phyloP scores from a whole-genome alignment of 2,329 filamentous ascomycete genomes.

The Bipolaris bicolor region DNA sequence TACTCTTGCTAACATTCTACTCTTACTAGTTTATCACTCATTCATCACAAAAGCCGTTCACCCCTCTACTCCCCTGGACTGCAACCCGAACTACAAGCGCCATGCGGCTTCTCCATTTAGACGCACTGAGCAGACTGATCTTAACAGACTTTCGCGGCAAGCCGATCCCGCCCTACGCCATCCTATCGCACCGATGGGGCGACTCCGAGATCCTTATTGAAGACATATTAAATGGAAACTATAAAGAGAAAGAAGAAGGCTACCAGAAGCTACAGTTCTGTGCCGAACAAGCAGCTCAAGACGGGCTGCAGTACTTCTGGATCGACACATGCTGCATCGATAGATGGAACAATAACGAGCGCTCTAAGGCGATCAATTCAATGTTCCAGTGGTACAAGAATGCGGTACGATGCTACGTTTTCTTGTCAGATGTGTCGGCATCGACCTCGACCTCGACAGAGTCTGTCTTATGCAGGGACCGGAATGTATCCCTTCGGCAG shows the following conservation, averaged over 20 bases:
- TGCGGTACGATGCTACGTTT: constrained; percentile 27
- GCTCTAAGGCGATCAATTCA: background rate
- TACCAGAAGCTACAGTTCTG: background rate
- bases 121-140: background rate
- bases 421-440: constrained; percentile 8
- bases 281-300: background rate
- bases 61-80: background rate
- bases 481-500: background rate
- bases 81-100: background rate
- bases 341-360: background rate
- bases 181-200: constrained; percentile 43
- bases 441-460: background rate
- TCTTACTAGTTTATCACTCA: background rate
- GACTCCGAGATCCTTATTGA: constrained; percentile 36
- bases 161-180: constrained; percentile 31
- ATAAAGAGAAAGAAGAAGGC: background rate
- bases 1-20: constrained; percentile 10
- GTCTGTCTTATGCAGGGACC: background rate
- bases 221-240: constrained; percentile 17
- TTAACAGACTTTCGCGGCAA: constrained; percentile 5
- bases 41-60: background rate
- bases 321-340: background rate
- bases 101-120: background rate
- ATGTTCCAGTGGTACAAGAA: constrained; percentile 22
- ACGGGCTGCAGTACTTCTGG: background rate